A percentile compares a stretch with the other conserved stretches of the same genome.
Evolutionary conservation across 345 rosid species (phyloP).

Genomic region (Pistacia vera): DNA sequence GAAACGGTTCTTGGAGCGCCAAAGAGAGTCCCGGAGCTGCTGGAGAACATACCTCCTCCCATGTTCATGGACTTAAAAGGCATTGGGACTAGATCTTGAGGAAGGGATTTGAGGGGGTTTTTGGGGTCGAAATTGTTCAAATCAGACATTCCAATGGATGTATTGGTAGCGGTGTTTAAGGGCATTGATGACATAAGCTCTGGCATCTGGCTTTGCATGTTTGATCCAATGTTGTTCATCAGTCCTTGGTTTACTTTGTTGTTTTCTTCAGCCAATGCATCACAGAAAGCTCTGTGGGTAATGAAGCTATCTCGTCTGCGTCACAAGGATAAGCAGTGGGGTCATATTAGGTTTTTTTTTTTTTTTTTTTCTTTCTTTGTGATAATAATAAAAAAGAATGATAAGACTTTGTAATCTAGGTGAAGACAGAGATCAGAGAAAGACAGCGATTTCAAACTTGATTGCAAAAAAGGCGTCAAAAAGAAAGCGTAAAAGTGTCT

Average conservation of each 20-base stretch:
- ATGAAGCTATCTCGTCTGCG: constrained; percentile 74
- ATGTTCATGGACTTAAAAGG: constrained; percentile 59
- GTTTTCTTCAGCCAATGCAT: constrained; percentile 75
- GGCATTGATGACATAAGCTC: constrained; percentile 45
- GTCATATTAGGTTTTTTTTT: constrained; percentile 9
- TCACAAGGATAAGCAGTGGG: neutral
- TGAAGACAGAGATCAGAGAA: constrained; percentile 2
- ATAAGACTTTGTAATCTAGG: neutral
- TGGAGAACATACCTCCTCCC: constrained; percentile 58
- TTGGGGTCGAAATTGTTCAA: constrained; percentile 47
- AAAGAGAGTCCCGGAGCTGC: constrained; percentile 48
- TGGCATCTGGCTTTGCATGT: constrained; percentile 46
- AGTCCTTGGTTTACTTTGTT: constrained; percentile 66
- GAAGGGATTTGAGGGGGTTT: constrained; percentile 51
- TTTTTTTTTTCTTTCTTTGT: neutral
- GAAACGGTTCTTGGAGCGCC: constrained; percentile 44
- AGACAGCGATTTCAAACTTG: neutral
- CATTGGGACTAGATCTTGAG: constrained; percentile 50
- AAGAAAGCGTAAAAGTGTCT: constrained; percentile 26
- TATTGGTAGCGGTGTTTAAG: constrained; percentile 19
- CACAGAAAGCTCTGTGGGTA: constrained; percentile 76
- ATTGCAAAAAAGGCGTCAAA: constrained; percentile 32
- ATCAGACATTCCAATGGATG: constrained; percentile 39
- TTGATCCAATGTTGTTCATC: constrained; percentile 29
- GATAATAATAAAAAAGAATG: neutral